phyloP scores from a whole-genome alignment of 805 yeast species.

The Monosporozyma solicola region DNA sequence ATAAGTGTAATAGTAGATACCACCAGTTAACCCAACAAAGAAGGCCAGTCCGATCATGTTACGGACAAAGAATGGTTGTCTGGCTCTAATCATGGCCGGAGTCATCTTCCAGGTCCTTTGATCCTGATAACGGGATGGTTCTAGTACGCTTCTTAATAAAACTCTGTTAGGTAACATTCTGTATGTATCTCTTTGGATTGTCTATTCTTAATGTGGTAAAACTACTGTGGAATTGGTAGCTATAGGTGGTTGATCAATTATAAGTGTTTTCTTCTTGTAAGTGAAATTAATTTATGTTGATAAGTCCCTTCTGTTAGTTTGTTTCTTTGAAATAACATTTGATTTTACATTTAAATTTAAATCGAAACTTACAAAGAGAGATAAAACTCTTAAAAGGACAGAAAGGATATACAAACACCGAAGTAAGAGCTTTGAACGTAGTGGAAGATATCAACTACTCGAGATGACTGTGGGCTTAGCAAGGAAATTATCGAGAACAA shows the following conservation, averaged over 20 bases:
- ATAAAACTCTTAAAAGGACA: neutral
- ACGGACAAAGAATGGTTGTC: conserved; percentile 75
- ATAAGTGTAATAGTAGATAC: conserved; percentile 60
- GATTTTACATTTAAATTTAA: neutral
- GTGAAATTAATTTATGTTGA: neutral
- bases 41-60: conserved; percentile 57
- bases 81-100: conserved; percentile 85
- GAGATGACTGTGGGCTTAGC: conserved; percentile 26
- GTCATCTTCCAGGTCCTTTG: conserved; percentile 77
- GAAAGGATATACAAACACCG: too few relatives aligned
- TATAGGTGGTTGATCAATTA: neutral
- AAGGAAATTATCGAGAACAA: conserved; percentile 32
- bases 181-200: neutral
- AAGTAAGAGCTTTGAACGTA: neutral
- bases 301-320: neutral
- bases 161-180: neutral
- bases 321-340: neutral
- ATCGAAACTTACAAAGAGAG: neutral
- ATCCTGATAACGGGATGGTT: conserved; percentile 45
- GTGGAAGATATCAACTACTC: neutral
- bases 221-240: neutral
- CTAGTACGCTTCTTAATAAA: neutral
- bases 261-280: neutral
- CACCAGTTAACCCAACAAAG: conserved; percentile 54
- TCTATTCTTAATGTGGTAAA: neutral